Evolutionary conservation across 2,329 filamentous ascomycete species (phyloP).

Genomic region (Curvularia verruculosa): DNA sequence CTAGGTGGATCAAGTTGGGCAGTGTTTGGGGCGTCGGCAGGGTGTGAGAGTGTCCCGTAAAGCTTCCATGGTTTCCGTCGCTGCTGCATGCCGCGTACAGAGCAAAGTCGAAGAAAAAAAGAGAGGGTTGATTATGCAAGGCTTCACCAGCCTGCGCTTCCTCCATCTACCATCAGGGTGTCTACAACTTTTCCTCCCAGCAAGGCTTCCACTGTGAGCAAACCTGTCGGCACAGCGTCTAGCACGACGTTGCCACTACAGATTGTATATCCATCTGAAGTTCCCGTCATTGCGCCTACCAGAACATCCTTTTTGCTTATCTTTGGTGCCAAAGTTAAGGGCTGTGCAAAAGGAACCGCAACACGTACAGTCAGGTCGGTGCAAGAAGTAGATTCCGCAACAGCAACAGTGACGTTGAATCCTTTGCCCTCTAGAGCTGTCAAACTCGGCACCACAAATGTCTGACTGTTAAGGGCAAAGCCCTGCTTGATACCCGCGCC

Average conservation of each 20-base stretch:
- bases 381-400: not conserved
- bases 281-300: not conserved
- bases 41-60: not conserved
- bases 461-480: not conserved
- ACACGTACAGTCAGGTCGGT: not conserved
- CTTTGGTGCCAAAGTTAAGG: conserved; percentile 2
- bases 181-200: not conserved
- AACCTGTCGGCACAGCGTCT: not conserved
- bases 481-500: not conserved
- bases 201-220: not conserved
- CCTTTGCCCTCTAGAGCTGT: not conserved
- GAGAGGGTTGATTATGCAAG: not conserved
- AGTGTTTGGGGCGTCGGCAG: not conserved
- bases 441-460: conserved; percentile 1
- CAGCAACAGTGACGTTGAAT: not conserved
- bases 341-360: not conserved
- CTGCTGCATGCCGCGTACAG: not conserved
- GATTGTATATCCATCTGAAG: not conserved
- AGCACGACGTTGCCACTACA: not conserved
- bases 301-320: not conserved
- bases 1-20: not conserved
- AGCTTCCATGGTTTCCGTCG: not conserved
- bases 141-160: not conserved
- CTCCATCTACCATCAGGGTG: conserved; percentile 1
- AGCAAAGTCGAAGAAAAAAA: not conserved